phyloP scores from a whole-genome alignment of 1,139 yeast genomes.

The Suhomyces choctaworum region DNA sequence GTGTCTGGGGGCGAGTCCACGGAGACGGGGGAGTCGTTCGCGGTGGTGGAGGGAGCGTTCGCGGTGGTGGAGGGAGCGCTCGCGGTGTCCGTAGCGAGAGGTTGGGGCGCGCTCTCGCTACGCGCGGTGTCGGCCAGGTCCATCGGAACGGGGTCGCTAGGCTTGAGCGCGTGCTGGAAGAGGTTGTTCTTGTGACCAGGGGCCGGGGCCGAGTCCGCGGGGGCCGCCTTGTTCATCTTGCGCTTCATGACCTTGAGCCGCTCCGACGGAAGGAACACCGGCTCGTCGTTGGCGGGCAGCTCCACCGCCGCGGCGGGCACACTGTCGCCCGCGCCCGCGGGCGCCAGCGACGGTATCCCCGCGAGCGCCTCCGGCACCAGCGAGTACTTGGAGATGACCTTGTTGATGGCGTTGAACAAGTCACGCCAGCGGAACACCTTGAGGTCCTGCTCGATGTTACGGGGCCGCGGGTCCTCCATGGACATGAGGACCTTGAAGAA shows the following conservation, averaged over 20 bases:
- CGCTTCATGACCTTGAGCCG: slow-evolving; percentile 29
- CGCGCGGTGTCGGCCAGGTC: too few relatives aligned
- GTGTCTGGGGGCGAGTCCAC: slow-evolving; percentile 6
- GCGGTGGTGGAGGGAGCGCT: neutral
- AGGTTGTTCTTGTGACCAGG: slow-evolving; percentile 15
- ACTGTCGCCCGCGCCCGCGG: neutral
- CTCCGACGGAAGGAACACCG: slow-evolving; percentile 28
- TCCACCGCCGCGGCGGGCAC: neutral
- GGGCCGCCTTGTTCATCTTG: slow-evolving; percentile 14
- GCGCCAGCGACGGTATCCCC: neutral
- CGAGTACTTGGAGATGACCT: slow-evolving; percentile 63
- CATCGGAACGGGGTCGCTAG: slow-evolving; percentile 25
- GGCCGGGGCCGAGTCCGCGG: slow-evolving; percentile 7
- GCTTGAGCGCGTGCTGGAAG: slow-evolving; percentile 25
- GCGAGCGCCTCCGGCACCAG: slow-evolving; percentile 9
- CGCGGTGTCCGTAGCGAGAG: too few relatives aligned
- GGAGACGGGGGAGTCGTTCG: slow-evolving; percentile 10
- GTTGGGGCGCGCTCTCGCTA: too few relatives aligned
- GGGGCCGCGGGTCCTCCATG: slow-evolving; percentile 65
- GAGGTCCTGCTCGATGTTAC: slow-evolving; percentile 72
- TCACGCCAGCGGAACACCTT: slow-evolving; percentile 66
- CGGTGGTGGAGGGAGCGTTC: neutral
- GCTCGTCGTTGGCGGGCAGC: neutral
- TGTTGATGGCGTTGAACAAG: slow-evolving; percentile 54
- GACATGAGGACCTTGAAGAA: slow-evolving; percentile 64